Percentiles rank a stretch among this genome's conserved stretches.
Evolutionary conservation across 2,329 filamentous ascomycete species (phyloP).

Genomic region (Sporothrix brasiliensis): DNA sequence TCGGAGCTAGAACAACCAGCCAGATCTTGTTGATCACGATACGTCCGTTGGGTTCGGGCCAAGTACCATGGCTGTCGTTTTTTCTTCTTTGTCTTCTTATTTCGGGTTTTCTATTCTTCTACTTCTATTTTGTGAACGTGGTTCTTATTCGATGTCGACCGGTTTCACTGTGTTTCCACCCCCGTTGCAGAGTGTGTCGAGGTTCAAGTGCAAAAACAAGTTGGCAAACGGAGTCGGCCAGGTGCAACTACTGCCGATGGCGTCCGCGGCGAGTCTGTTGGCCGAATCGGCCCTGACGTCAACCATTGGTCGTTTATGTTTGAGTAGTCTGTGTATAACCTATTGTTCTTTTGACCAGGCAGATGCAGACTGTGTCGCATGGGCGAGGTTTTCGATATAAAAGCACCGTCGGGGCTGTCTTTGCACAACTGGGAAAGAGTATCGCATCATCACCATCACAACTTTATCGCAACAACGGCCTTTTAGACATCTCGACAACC

Average conservation of each 20-base stretch:
- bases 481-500: too few species aligned
- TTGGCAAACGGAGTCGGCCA: slow-evolving; percentile 20
- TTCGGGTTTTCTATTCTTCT: neutral
- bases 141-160: neutral
- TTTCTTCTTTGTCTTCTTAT: neutral
- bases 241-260: neutral
- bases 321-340: neutral
- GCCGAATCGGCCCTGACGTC: slow-evolving; percentile 18
- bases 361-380: neutral
- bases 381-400: neutral
- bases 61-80: neutral
- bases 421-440: neutral
- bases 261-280: slow-evolving; percentile 9
- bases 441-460: neutral
- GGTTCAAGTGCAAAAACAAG: neutral
- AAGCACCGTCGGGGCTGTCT: neutral
- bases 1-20: neutral
- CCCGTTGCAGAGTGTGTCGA: too few species aligned
- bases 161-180: neutral
- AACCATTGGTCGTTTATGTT: neutral
- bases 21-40: neutral
- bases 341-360: neutral
- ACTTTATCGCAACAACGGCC: neutral
- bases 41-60: slow-evolving; percentile 15
- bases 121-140: neutral